phyloP scores from a whole-genome alignment of 2,329 filamentous ascomycete species.

The Penicillium sp. region DNA sequence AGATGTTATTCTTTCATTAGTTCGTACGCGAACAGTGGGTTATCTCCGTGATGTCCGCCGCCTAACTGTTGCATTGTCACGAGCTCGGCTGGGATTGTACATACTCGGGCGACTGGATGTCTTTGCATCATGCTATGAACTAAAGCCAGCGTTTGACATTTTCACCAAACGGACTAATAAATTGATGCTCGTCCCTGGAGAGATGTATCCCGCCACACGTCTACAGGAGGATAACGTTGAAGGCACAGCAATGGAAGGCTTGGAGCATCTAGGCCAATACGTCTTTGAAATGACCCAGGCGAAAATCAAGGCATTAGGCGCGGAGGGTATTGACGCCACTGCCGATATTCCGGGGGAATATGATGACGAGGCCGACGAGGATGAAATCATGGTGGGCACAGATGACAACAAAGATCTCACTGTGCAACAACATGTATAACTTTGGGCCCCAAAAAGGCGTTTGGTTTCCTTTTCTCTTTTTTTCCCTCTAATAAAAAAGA shows the following conservation, averaged over 20 bases:
- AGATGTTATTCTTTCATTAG: slow-evolving; percentile 93
- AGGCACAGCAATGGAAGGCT: slow-evolving; percentile 74
- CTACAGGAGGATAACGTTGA: slow-evolving; percentile 45
- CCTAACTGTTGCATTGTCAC: slow-evolving; percentile 89
- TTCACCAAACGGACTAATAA: slow-evolving; percentile 76
- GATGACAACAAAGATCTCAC: slow-evolving; percentile 29
- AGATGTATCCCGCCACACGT: slow-evolving; percentile 73
- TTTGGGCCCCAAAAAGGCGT: background rate
- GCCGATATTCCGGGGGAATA: slow-evolving; percentile 25
- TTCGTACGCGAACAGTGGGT: slow-evolving; percentile 80
- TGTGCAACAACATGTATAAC: slow-evolving; percentile 10
- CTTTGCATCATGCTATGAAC: slow-evolving; percentile 84
- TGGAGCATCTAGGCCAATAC: slow-evolving; percentile 94
- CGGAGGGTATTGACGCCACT: background rate
- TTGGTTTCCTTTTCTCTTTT: background rate
- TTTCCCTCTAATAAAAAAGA: background rate
- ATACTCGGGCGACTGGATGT: slow-evolving; percentile 83
- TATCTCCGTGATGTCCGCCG: slow-evolving; percentile 92
- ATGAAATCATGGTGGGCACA: slow-evolving; percentile 29
- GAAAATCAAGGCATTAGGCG: slow-evolving; percentile 48
- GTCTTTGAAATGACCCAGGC: slow-evolving; percentile 92
- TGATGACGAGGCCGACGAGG: slow-evolving; percentile 33
- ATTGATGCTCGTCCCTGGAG: slow-evolving; percentile 74
- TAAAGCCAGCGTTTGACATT: slow-evolving; percentile 78
- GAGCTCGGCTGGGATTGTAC: slow-evolving; percentile 86